These are phyloP conservation scores for Carex scoparia DNA, from an alignment of 176 grass and related monocot genomes.

Conservation along the genomic window DNA sequence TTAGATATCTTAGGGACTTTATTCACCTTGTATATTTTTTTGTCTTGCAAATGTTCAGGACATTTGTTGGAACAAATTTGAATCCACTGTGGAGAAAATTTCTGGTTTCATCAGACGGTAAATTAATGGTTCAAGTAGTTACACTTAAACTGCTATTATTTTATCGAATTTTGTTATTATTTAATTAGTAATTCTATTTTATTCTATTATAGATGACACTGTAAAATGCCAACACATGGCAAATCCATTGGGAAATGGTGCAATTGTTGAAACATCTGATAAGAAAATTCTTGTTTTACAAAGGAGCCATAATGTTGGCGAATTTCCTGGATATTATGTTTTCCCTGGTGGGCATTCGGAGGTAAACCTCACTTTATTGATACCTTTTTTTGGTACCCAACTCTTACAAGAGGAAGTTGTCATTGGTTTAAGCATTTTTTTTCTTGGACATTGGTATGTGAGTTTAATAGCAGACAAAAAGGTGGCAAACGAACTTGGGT, in stretches of 20 bases:
- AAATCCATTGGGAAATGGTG: conserved; percentile 81
- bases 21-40: neutral
- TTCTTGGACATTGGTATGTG: neutral
- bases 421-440: neutral
- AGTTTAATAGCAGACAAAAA: neutral
- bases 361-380: conserved; percentile 39
- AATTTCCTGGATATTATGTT: conserved; percentile 86
- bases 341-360: conserved; percentile 94
- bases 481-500: neutral
- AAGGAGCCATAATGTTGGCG: conserved; percentile 88
- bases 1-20: neutral
- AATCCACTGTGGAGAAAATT: conserved; percentile 80
- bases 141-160: neutral
- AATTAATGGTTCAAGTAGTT: neutral
- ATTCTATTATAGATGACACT: conserved; percentile 44
- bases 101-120: conserved; percentile 74
- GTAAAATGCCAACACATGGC: conserved; percentile 70
- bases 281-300: conserved; percentile 70
- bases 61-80: conserved; percentile 94
- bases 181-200: conserved; percentile 9
- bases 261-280: conserved; percentile 87
- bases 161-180: neutral
- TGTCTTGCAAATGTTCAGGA: conserved; percentile 41
- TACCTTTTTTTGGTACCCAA: neutral
- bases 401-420: neutral